Percentiles rank a stretch among this genome's conserved stretches.
phyloP scores from a whole-genome alignment of 192 early-diverging fungal genomes.

The Chytriomyces hyalinus region DNA sequence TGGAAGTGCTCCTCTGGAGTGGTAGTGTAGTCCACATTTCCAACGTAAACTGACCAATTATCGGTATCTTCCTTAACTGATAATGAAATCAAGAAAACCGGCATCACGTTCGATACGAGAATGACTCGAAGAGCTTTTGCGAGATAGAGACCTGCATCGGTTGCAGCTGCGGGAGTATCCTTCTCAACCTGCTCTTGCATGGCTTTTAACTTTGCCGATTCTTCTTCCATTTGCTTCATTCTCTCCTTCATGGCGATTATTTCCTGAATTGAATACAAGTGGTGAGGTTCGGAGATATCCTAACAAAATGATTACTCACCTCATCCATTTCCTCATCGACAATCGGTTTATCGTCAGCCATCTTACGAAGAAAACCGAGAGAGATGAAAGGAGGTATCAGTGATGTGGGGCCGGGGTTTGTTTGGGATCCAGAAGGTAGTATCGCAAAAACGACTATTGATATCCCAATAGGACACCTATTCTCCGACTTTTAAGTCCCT shows the following conservation, averaged over 20 bases:
- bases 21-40: constrained; percentile 93
- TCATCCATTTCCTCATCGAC: constrained; percentile 34
- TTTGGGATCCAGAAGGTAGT: background rate
- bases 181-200: constrained; percentile 81
- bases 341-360: constrained; percentile 26
- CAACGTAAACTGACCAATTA: constrained; percentile 88
- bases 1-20: constrained; percentile 97
- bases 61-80: constrained; percentile 76
- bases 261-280: constrained; percentile 58
- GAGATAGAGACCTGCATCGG: background rate
- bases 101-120: no score
- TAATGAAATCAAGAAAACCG: background rate
- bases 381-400: background rate
- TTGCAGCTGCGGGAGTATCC: constrained; percentile 47
- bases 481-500: background rate
- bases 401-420: no score
- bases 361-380: background rate
- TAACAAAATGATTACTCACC: background rate
- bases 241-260: constrained; percentile 79
- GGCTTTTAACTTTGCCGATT: constrained; percentile 79
- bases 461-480: background rate
- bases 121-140: no score
- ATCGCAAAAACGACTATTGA: background rate
- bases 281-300: background rate
- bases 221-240: constrained; percentile 81